Evolutionary conservation across 352 stramenopile genomes (phyloP).

Genomic region (Globisporangium takayamanum): DNA sequence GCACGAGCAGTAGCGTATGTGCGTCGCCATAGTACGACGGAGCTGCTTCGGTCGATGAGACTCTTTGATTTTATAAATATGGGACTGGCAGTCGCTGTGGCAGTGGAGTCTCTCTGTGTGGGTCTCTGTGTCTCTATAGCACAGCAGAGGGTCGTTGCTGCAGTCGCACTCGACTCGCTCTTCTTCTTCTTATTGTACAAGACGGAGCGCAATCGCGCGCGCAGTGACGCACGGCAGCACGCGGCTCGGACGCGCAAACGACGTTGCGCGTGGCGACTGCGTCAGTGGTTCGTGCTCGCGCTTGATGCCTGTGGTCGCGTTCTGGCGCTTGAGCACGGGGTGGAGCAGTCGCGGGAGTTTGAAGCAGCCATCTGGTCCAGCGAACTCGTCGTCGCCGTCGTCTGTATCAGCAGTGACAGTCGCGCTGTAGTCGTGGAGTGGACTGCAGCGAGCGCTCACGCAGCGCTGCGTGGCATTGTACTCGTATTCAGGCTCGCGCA

Average conservation of each 20-base stretch:
- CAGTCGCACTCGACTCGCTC: neutral
- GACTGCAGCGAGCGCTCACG: neutral
- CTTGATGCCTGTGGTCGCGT: slow-evolving; percentile 4
- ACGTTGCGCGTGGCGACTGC: neutral
- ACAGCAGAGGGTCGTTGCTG: too few relatives aligned
- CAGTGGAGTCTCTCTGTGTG: neutral
- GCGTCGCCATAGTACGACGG: neutral
- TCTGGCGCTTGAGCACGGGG: slow-evolving; percentile 7
- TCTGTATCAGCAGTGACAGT: neutral
- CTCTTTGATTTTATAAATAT: too few relatives aligned
- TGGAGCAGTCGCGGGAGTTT: slow-evolving; percentile 9
- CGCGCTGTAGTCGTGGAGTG: too few relatives aligned
- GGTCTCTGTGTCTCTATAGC: slow-evolving; percentile 2
- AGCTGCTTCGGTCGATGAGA: too few relatives aligned
- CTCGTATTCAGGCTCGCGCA: too few relatives aligned
- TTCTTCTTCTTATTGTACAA: slow-evolving; percentile 12
- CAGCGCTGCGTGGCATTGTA: neutral
- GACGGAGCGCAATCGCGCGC: slow-evolving; percentile 6
- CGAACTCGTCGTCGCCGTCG: slow-evolving; percentile 1
- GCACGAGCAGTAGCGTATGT: neutral
- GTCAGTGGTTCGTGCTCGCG: neutral
- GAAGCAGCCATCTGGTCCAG: slow-evolving; percentile 4
- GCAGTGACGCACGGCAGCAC: slow-evolving; percentile 2
- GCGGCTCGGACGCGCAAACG: slow-evolving; percentile 1
- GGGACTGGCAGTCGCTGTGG: too few relatives aligned